Percentiles rank a stretch among this genome's conserved stretches.
phyloP scores from a whole-genome alignment of 805 yeast genomes.

The Candida alai region DNA sequence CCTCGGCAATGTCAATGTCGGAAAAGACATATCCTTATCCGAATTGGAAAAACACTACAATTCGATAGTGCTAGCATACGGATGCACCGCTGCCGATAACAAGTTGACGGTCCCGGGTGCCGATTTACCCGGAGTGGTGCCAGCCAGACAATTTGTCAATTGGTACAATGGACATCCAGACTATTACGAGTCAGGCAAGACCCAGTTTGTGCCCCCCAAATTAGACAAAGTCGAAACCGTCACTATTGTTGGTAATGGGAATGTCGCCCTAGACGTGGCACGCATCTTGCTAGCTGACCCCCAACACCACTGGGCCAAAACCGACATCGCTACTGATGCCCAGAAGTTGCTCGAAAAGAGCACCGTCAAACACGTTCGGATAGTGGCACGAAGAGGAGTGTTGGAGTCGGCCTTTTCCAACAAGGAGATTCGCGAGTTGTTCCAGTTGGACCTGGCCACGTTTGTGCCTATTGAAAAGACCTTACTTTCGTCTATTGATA shows the following conservation, averaged over 20 bases:
- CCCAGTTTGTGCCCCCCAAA: conserved; percentile 45
- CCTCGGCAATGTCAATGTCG: conserved; percentile 70
- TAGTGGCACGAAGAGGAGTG: conserved; percentile 85
- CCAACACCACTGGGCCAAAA: conserved; percentile 51
- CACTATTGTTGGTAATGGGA: conserved; percentile 91
- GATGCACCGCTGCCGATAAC: conserved; percentile 59
- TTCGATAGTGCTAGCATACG: conserved; percentile 77
- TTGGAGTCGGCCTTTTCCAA: conserved; percentile 86
- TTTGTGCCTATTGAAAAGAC: conserved; percentile 37
- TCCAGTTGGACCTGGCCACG: conserved; percentile 49
- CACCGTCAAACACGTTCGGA: conserved; percentile 57
- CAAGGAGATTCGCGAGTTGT: conserved; percentile 83
- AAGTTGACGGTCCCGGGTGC: conserved; percentile 59
- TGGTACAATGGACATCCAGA: conserved; percentile 96
- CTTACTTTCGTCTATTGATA: conserved; percentile 22
- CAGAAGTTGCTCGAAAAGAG: conserved; percentile 48
- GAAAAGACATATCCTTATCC: conserved; percentile 52
- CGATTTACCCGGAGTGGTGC: conserved; percentile 59
- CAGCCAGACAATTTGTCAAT: conserved; percentile 84
- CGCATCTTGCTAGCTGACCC: conserved; percentile 65
- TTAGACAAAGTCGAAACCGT: conserved; percentile 60
- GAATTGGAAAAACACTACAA: conserved; percentile 57
- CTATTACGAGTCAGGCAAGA: conserved; percentile 30
- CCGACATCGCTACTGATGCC: conserved; percentile 73
- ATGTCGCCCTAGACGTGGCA: conserved; percentile 91